Conservation (phyloP, 768 basidiomycete species). For the Boletus tylopilopsis region DNA sequence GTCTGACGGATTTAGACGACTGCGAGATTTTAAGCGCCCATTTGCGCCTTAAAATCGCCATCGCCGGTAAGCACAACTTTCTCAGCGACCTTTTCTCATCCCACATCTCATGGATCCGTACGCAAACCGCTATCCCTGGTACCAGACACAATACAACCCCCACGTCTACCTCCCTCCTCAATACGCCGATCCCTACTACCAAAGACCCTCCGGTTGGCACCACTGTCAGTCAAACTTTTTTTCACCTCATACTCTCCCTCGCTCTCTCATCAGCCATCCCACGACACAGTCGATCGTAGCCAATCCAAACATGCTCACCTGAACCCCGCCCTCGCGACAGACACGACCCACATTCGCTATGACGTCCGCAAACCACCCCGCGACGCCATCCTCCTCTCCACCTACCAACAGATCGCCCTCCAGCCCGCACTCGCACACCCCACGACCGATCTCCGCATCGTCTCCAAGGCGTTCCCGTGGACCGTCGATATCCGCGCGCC, state of each 20-base stretch:
- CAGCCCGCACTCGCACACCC: constrained; percentile 37
- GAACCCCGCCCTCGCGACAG: constrained; percentile 51
- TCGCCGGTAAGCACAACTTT: not conserved
- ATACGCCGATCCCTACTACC: constrained; percentile 10
- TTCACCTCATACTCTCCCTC: not conserved
- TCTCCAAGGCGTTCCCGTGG: constrained; percentile 67
- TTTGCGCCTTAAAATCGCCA: constrained; percentile 7
- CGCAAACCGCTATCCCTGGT: constrained; percentile 18
- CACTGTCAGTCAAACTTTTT: constrained; percentile 12
- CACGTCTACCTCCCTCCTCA: constrained; percentile 28
- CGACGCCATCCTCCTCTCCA: constrained; percentile 40
- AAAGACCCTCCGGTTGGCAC: constrained; percentile 13
- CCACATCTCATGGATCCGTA: constrained; percentile 24
- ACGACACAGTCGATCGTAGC: constrained; percentile 17
- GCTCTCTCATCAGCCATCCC: not conserved
- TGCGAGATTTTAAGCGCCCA: constrained; percentile 7
- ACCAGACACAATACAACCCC: constrained; percentile 28
- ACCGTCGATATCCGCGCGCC: constrained; percentile 48
- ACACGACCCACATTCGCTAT: constrained; percentile 47
- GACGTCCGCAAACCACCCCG: constrained; percentile 44
- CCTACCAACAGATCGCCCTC: constrained; percentile 37
- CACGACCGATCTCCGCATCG: constrained; percentile 40
- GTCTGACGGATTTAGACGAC: constrained; percentile 2
- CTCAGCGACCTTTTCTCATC: constrained; percentile 1
- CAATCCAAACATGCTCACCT: constrained; percentile 47